A percentile compares a stretch with the other conserved stretches of the same genome.
Conservation (phyloP, 306 rosid genomes). For the Quercus cerris region DNA sequence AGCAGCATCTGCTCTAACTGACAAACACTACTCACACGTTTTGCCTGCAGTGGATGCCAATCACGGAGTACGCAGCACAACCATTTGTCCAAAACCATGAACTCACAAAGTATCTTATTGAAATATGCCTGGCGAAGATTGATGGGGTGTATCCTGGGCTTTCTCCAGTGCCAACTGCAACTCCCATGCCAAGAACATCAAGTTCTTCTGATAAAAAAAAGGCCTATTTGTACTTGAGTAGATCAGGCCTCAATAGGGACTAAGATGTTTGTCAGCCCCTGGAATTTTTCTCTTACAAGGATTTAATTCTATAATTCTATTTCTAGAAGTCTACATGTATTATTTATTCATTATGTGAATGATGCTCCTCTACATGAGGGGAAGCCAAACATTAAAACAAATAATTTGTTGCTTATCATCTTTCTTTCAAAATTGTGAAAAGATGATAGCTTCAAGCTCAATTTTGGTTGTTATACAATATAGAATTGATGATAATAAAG, state of each 20-base stretch:
- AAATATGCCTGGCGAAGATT: constrained; percentile 50
- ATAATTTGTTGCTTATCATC: not conserved
- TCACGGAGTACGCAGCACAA: constrained; percentile 62
- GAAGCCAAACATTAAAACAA: not conserved
- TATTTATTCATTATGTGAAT: not conserved
- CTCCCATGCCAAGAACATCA: constrained; percentile 6
- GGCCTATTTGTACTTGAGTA: constrained; percentile 47
- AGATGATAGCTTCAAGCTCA: not conserved
- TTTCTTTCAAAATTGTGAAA: not conserved
- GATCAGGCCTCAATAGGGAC: constrained; percentile 31
- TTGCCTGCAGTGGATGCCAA: constrained; percentile 82
- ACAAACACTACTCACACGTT: not conserved
- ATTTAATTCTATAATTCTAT: not conserved
- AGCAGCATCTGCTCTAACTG: not conserved
- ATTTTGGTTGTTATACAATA: not conserved
- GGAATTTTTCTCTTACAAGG: not conserved
- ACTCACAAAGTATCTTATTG: constrained; percentile 30
- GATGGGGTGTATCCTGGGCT: constrained; percentile 60
- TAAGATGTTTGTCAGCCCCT: constrained; percentile 17
- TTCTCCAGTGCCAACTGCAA: constrained; percentile 29
- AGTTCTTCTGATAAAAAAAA: constrained; percentile 17
- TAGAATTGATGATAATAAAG: not conserved
- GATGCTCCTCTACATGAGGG: not conserved
- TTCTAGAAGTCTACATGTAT: not conserved
- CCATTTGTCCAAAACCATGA: constrained; percentile 48